Evolutionary conservation across 2,329 filamentous ascomycete genomes (phyloP), one percentile per base, ranked within the genome.

Genomic region (Onygena corvina): DNA sequence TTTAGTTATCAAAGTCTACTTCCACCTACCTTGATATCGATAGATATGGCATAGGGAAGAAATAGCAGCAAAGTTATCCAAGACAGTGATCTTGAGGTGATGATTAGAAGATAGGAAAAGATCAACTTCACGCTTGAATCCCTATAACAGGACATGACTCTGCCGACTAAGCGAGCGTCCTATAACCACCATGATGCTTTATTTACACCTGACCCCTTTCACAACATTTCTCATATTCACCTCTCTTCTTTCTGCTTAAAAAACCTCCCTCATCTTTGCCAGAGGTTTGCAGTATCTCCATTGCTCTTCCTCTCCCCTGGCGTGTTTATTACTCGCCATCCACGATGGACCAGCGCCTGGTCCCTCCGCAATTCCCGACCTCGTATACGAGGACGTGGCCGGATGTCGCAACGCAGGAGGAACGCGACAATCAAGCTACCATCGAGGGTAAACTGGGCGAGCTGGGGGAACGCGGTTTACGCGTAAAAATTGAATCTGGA

Each of bases 181-280:
- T 20, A n/a, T n/a, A 25, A 42, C 27, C 12, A 42, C 38, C 38
- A 25, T 42, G 25, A 14, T 42, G 38, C 38, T 25, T 42, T 42
- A 42, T 25, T n/a, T 42, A 14, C 8, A 42, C 27, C 21, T 42
- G 27, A 11, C 27, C 38, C 25, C 38, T 42, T 4, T 27, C 38
- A 14, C 3, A 16, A 4, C 4, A 16, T 42, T 23, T 42, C 38
- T 25, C 11, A 11, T 14, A 11, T 27, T 27, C 21, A 25, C 21
- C 36, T 14, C 27, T 21, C 18, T 40, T 12, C 4, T 38, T 23
- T 11, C 18, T n/a, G 12, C 12, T 20, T 40, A 40, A 21, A 40
- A 21, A 23, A 25, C 35, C 8, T 3, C 35, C 25, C 29, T 31
- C n/a, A 27, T 20, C 12, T 14, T 12, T 23, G 3, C 38, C 38